phyloP scores from a whole-genome alignment of 2,329 filamentous ascomycete genomes.

The Botrytis hyacinthi region DNA sequence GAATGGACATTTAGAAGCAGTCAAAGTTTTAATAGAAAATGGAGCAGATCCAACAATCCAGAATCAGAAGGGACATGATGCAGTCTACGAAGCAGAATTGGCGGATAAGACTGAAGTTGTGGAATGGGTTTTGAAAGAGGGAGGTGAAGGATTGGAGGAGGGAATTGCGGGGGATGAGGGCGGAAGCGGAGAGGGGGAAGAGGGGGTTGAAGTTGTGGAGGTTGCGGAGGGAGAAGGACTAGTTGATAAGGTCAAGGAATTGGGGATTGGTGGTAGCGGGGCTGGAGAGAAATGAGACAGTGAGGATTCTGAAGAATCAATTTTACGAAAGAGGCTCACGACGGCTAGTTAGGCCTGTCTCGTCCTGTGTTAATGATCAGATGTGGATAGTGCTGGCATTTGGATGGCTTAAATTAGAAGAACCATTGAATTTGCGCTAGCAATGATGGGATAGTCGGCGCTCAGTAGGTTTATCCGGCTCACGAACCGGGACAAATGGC shows the following conservation, averaged over 20 bases:
- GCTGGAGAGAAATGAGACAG: background rate
- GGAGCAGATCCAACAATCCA: constrained; percentile 76
- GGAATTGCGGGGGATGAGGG: constrained; percentile 34
- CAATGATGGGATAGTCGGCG: background rate
- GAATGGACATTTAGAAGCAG: constrained; percentile 78
- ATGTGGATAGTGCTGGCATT: background rate
- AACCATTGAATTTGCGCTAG: background rate
- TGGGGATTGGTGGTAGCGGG: background rate
- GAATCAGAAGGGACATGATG: constrained; percentile 82
- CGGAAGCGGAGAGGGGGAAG: constrained; percentile 26
- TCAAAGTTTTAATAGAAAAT: constrained; percentile 71
- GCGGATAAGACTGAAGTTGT: constrained; percentile 66
- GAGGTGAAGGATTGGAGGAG: constrained; percentile 42
- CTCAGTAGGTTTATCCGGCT: background rate
- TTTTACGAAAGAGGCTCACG: background rate
- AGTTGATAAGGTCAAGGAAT: constrained; percentile 7
- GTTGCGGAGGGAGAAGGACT: constrained; percentile 1
- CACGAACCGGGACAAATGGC: background rate
- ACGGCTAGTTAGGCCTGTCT: background rate
- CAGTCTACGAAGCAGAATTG: constrained; percentile 70
- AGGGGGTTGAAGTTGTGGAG: constrained; percentile 20
- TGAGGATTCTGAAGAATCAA: background rate
- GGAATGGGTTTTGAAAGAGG: constrained; percentile 48
- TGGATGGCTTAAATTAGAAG: background rate
- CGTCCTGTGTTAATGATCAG: too few species aligned